Evolutionary conservation across 2,329 filamentous ascomycete genomes (phyloP).

Genomic region (Epichloe baconii): DNA sequence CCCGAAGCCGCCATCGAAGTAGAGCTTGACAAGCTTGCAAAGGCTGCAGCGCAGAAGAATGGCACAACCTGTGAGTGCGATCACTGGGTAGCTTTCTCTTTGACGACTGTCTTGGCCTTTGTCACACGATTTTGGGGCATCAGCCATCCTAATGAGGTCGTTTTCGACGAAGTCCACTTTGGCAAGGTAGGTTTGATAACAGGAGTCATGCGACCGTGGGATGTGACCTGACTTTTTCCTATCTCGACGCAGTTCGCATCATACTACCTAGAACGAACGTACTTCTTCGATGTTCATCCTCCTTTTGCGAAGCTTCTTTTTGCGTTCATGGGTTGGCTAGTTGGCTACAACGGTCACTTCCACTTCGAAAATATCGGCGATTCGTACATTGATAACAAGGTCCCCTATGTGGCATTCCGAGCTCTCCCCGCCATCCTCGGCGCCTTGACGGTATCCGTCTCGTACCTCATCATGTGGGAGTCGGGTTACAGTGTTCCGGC

Average conservation of each 20-base stretch:
- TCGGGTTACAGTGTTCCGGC: slow-evolving; percentile 94
- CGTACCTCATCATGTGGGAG: slow-evolving; percentile 99
- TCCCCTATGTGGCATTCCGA: slow-evolving; percentile 93
- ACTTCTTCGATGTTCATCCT: slow-evolving; percentile 99
- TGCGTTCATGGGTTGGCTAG: slow-evolving; percentile 91
- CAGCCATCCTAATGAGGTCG: slow-evolving; percentile 86
- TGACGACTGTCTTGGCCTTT: slow-evolving; percentile 78
- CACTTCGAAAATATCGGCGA: slow-evolving; percentile 99
- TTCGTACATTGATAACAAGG: slow-evolving; percentile 92
- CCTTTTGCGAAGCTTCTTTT: slow-evolving; percentile 97
- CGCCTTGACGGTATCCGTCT: slow-evolving; percentile 82
- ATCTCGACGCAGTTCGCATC: slow-evolving; percentile 45
- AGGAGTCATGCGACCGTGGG: background rate
- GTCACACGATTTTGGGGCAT: slow-evolving; percentile 93
- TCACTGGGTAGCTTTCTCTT: slow-evolving; percentile 62
- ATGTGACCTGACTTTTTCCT: slow-evolving; percentile 1
- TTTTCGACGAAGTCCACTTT: slow-evolving; percentile 98
- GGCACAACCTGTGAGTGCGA: slow-evolving; percentile 54
- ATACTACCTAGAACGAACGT: slow-evolving; percentile 86
- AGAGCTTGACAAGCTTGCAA: slow-evolving; percentile 38
- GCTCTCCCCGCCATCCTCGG: slow-evolving; percentile 82
- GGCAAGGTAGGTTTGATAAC: slow-evolving; percentile 61
- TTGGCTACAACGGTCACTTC: slow-evolving; percentile 94
- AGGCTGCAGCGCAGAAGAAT: slow-evolving; percentile 21
- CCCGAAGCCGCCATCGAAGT: slow-evolving; percentile 26